Percentiles rank a stretch among this genome's conserved stretches.
phyloP scores from a whole-genome alignment of 768 basidiomycete genomes.

The Naganishia friedmannii region DNA sequence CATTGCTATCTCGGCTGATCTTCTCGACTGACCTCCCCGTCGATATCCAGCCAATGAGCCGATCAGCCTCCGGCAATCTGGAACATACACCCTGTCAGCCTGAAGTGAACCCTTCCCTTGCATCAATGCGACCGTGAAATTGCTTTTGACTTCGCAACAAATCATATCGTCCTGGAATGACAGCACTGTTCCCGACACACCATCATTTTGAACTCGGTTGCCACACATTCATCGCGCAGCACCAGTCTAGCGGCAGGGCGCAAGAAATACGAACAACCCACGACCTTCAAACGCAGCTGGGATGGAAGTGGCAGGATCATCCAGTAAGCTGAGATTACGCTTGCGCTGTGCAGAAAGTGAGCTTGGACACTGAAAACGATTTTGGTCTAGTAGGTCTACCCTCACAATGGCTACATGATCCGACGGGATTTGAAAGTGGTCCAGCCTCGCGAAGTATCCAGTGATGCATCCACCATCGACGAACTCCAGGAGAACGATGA shows the following conservation, averaged over 20 bases:
- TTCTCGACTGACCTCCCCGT: too few species aligned
- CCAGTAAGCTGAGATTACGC: constrained; percentile 9
- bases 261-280: background rate
- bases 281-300: background rate
- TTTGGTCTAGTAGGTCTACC: background rate
- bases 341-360: background rate
- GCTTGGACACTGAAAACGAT: background rate
- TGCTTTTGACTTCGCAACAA: background rate
- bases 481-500: background rate
- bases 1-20: too few species aligned
- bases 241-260: background rate
- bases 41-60: too few species aligned
- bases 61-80: too few species aligned
- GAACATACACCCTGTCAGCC: too few species aligned
- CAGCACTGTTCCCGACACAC: background rate
- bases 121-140: too few species aligned
- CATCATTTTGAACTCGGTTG: constrained; percentile 14
- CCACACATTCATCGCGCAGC: background rate
- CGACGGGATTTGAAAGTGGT: background rate
- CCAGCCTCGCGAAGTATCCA: too few species aligned
- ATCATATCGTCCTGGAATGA: background rate
- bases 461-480: background rate
- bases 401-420: constrained; percentile 4
- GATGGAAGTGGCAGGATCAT: constrained; percentile 9
- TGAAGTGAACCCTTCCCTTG: too few species aligned